Conservation (phyloP, 1,139 yeast species). For the Arxiozyma slooffiae region DNA sequence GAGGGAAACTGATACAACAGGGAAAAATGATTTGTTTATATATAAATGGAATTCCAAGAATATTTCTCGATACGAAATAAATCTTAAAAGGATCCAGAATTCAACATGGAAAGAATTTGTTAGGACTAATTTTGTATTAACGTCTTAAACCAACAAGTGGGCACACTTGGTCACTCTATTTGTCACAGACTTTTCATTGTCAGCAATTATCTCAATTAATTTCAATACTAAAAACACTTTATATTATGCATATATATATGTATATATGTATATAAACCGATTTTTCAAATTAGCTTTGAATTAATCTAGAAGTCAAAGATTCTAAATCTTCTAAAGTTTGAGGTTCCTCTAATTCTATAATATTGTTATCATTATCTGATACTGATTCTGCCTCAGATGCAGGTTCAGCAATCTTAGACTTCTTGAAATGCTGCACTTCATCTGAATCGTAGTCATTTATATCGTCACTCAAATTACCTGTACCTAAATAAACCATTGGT, state of each 20-base stretch:
- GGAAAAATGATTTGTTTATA: constrained; percentile 14
- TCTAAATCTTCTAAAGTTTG: constrained; percentile 89
- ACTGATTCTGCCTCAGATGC: constrained; percentile 28
- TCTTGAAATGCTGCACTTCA: constrained; percentile 38
- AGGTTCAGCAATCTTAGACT: constrained; percentile 36
- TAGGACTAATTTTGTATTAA: constrained; percentile 17
- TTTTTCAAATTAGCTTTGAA: constrained; percentile 20
- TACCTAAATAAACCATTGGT: constrained; percentile 25
- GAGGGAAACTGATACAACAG: constrained; percentile 5
- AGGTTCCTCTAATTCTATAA: constrained; percentile 77
- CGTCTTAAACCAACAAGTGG: constrained; percentile 7
- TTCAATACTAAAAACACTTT: not conserved
- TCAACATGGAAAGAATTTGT: constrained; percentile 25
- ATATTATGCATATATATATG: constrained; percentile 3
- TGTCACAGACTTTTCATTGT: not conserved
- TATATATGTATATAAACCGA: not conserved
- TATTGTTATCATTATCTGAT: constrained; percentile 30
- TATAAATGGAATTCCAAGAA: constrained; percentile 19
- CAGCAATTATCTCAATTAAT: not conserved
- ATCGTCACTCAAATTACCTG: constrained; percentile 31
- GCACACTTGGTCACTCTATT: not conserved
- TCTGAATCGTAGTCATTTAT: constrained; percentile 34
- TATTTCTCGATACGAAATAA: constrained; percentile 20
- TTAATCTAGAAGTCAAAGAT: constrained; percentile 69
- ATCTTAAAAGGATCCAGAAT: constrained; percentile 20